Conservation (phyloP, 768 basidiomycete species). For the Tulasnella sp. region DNA sequence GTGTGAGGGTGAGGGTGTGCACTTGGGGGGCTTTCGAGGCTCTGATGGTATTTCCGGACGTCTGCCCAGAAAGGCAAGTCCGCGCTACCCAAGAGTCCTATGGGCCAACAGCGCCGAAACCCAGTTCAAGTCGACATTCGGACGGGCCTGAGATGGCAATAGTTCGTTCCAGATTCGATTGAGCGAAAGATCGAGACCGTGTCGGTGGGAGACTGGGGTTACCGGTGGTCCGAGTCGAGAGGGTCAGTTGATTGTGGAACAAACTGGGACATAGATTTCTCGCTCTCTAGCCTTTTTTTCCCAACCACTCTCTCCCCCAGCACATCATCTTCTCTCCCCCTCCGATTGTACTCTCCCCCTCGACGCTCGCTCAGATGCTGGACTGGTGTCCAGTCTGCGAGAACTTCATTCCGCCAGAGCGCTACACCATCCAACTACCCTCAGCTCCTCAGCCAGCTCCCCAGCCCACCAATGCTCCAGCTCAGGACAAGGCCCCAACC, state of each 20-base stretch:
- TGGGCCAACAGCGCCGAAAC: neutral
- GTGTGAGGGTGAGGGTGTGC: neutral
- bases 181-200: neutral
- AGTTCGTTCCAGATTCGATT: neutral
- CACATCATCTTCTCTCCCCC: neutral
- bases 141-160: neutral
- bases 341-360: neutral
- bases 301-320: neutral
- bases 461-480: neutral
- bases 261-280: neutral
- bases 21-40: neutral
- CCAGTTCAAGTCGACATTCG: neutral
- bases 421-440: conserved; percentile 36
- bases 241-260: neutral
- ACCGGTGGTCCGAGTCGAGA: neutral
- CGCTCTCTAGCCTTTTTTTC: neutral
- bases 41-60: neutral
- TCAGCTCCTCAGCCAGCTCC: conserved; percentile 21
- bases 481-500: neutral
- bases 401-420: conserved; percentile 70
- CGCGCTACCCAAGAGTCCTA: neutral
- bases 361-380: conserved; percentile 24
- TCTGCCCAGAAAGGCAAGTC: neutral
- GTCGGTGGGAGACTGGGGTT: neutral
- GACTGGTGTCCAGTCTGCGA: conserved; percentile 81